phyloP scores from a whole-genome alignment of 2,329 filamentous ascomycete genomes.

The Gliomastix tumulicola region DNA sequence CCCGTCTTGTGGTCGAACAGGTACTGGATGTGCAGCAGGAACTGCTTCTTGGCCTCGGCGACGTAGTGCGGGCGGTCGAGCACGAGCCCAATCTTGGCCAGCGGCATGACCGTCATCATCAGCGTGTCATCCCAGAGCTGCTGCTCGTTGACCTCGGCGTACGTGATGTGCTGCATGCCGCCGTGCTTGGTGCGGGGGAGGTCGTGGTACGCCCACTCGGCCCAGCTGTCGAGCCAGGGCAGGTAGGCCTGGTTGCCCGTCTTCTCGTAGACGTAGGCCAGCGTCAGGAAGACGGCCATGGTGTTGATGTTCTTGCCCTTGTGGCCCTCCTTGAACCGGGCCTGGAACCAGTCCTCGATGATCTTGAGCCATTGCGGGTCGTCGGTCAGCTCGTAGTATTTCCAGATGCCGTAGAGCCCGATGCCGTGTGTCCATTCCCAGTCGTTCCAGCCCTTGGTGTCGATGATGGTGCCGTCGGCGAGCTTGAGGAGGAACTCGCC shows the following conservation, averaged over 20 bases:
- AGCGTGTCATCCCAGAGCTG: conserved; percentile 82
- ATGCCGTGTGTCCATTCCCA: conserved; percentile 83
- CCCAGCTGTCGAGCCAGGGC: conserved; percentile 75
- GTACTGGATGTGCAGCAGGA: conserved; percentile 72
- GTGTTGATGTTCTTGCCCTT: conserved; percentile 86
- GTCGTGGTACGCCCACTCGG: conserved; percentile 75
- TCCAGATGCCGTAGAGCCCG: conserved; percentile 74
- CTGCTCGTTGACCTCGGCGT: conserved; percentile 61
- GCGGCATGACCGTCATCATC: conserved; percentile 80
- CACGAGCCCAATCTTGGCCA: conserved; percentile 71
- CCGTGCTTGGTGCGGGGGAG: conserved; percentile 64
- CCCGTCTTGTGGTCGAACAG: conserved; percentile 66
- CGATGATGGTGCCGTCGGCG: conserved; percentile 67
- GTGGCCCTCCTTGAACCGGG: conserved; percentile 60
- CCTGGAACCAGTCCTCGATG: conserved; percentile 68
- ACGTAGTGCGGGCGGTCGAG: conserved; percentile 66
- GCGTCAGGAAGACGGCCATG: conserved; percentile 70
- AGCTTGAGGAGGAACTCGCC: conserved; percentile 68
- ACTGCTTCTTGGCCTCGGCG: conserved; percentile 71
- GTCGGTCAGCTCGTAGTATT: conserved; percentile 70
- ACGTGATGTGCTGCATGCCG: conserved; percentile 71
- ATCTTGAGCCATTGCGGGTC: conserved; percentile 52
- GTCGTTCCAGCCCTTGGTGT: conserved; percentile 78
- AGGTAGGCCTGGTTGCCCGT: conserved; percentile 62
- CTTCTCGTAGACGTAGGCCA: conserved; percentile 73